A percentile compares a stretch with the other conserved stretches of the same genome.
These are phyloP conservation scores for Iberis amara DNA, from an alignment of 441 rosid genomes.

Conservation along the genomic window DNA sequence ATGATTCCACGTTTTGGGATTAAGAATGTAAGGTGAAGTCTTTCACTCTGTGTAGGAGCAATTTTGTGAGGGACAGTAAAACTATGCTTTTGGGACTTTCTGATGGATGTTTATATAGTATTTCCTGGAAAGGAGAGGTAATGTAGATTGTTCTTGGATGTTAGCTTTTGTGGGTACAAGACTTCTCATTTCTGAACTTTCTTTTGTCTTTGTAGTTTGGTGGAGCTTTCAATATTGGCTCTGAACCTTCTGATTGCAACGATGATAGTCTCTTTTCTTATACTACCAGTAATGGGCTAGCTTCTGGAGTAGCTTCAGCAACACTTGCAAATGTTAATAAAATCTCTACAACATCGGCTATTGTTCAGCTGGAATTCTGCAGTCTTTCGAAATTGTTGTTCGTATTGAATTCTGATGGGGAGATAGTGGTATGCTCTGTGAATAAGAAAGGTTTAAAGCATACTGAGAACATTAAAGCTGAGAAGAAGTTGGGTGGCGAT, in stretches of 20 bases:
- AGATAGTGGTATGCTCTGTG: constrained; percentile 64
- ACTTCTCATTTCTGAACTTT: constrained; percentile 11
- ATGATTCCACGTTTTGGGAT: background rate
- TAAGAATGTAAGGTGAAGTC: constrained; percentile 8
- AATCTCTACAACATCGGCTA: constrained; percentile 39
- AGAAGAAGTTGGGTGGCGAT: constrained; percentile 74
- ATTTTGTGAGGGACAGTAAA: constrained; percentile 75
- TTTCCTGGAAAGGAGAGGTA: constrained; percentile 99
- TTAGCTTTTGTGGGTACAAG: constrained; percentile 11
- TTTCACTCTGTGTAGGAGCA: constrained; percentile 59
- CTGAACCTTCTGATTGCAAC: constrained; percentile 31
- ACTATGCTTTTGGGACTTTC: constrained; percentile 87
- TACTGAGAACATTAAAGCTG: constrained; percentile 63
- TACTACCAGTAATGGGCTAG: constrained; percentile 50
- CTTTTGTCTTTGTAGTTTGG: constrained; percentile 49
- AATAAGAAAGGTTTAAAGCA: constrained; percentile 83
- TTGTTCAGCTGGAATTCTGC: constrained; percentile 73
- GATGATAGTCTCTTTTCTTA: constrained; percentile 34
- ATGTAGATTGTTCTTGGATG: constrained; percentile 13
- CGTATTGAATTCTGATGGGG: constrained; percentile 73
- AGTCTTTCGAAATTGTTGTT: constrained; percentile 60
- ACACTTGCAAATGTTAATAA: constrained; percentile 31
- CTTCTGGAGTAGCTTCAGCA: constrained; percentile 42
- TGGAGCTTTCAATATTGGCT: constrained; percentile 68
- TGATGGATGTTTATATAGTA: constrained; percentile 68